A percentile compares a stretch with the other conserved stretches of the same genome.
These are phyloP conservation scores for Diaporthe longicolla DNA, from an alignment of 2,329 filamentous ascomycete genomes.

Conservation along the genomic window DNA sequence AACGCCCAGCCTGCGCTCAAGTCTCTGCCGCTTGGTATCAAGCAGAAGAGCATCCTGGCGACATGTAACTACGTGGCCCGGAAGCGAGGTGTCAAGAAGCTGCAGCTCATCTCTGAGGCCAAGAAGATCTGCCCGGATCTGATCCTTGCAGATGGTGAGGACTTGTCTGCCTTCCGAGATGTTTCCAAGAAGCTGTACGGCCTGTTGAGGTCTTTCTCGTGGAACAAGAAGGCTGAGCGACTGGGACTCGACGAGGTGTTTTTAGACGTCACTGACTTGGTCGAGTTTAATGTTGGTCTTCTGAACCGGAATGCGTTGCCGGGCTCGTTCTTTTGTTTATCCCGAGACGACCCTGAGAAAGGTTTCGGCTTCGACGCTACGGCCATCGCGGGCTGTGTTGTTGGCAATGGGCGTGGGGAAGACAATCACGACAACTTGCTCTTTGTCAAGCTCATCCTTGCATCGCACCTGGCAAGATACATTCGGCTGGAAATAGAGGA, in stretches of 20 bases:
- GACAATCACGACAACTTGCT: slow-evolving; percentile 47
- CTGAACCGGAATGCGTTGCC: slow-evolving; percentile 76
- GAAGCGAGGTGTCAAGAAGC: slow-evolving; percentile 79
- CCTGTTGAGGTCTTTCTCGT: slow-evolving; percentile 80
- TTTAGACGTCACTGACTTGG: slow-evolving; percentile 86
- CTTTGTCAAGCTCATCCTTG: slow-evolving; percentile 77
- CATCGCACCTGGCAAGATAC: slow-evolving; percentile 84
- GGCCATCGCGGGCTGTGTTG: slow-evolving; percentile 73
- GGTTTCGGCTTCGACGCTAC: slow-evolving; percentile 87
- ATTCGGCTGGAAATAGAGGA: slow-evolving; percentile 80
- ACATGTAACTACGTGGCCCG: slow-evolving; percentile 96
- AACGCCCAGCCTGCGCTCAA: slow-evolving; percentile 82
- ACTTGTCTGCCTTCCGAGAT: slow-evolving; percentile 87
- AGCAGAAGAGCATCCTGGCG: slow-evolving; percentile 93
- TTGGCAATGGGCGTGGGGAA: slow-evolving; percentile 34
- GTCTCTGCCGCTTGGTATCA: slow-evolving; percentile 82
- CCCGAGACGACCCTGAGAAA: slow-evolving; percentile 78
- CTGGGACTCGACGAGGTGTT: slow-evolving; percentile 94
- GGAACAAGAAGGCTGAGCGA: slow-evolving; percentile 83
- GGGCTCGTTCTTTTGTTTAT: slow-evolving; percentile 85
- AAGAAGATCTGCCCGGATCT: slow-evolving; percentile 85
- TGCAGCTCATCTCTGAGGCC: slow-evolving; percentile 88
- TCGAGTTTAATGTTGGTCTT: slow-evolving; percentile 83
- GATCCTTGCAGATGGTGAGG: slow-evolving; percentile 88
- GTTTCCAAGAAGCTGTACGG: slow-evolving; percentile 85